Base-by-base conservation (phyloP, 495 filamentous ascomycete species). In the Hypoxylon fuscum region DNA sequence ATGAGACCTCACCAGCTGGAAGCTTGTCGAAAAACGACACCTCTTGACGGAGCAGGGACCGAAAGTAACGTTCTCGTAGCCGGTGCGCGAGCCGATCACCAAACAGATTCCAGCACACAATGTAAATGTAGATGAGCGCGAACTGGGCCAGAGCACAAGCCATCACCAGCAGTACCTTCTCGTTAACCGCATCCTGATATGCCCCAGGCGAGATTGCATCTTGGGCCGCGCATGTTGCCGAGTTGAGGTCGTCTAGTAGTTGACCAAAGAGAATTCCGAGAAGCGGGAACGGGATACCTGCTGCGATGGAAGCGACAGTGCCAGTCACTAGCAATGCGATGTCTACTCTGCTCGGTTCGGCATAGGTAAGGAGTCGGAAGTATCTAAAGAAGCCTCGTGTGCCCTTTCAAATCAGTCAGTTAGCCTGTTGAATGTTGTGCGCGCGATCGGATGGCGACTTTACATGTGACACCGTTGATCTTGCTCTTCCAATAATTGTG, bases 231-330 rank as follows among this genome's bases (percentile, higher is more conserved):
- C 87, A 88, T 12, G 83, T 80, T n/a, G 78, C 79, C 3, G 75
- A 74, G 69, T 90, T 89, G 59, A 90, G 79, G 62, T 85, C 79
- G 73, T 91, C 83, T 55, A 91, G 77, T 5, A 91, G 77, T 71
- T 88, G 73, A 50, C 87, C 87, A 60, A 90, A 91, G 27, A 90
- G 68, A 54, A 91, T 85, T 18, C 83, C 86, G 32, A 90, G 84
- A 20, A 90, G 72, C 11, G 87, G 87, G 47, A 90, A 88, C 10
- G 87, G 88, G 1, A 88, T 83, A 49, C 87, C 87, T 9, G 88
- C 83, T 9, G 79, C 87, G 21, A 87, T 80, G 25, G 87, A 79
- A 37, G 76, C 72, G 8, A 85, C 25, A 43, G 83, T 70, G 25
- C 84, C 88, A 6, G 75, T 62, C 15, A 72, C n/a, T n/a, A 89